phyloP scores from a whole-genome alignment of 2,329 filamentous ascomycete species.

The Colletotrichum camelliae region DNA sequence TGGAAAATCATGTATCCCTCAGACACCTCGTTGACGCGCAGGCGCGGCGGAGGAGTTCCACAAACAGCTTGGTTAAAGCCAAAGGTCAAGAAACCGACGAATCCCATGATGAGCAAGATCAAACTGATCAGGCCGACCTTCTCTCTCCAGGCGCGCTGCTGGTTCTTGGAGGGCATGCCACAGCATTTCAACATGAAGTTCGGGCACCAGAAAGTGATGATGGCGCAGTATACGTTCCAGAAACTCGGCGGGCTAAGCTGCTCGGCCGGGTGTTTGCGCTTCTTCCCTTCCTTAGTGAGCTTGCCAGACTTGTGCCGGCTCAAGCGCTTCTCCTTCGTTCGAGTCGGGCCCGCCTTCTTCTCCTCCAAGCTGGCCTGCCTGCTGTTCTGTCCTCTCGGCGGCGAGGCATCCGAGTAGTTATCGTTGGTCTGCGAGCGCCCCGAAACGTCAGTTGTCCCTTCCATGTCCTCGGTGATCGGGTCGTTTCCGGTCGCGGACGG shows the following conservation, averaged over 20 bases:
- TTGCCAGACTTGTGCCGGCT: conserved; percentile 61
- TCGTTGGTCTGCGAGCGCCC: conserved; percentile 46
- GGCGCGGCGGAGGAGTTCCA: conserved; percentile 70
- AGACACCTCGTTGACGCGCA: conserved; percentile 83
- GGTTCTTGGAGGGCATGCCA: conserved; percentile 82
- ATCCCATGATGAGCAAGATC: conserved; percentile 84
- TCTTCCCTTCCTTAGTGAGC: conserved; percentile 64
- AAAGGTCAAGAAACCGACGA: conserved; percentile 95
- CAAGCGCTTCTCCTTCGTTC: conserved; percentile 39
- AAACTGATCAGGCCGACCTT: conserved; percentile 98
- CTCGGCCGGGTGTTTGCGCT: conserved; percentile 61
- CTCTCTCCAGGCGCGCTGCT: conserved; percentile 93
- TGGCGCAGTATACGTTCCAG: conserved; percentile 95
- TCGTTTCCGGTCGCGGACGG: conserved; percentile 95
- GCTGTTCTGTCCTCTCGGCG: conserved; percentile 34
- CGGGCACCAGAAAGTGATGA: conserved; percentile 94
- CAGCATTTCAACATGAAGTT: conserved; percentile 85
- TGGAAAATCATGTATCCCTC: conserved; percentile 95
- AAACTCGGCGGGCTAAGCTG: conserved; percentile 80
- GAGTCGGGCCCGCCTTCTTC: conserved; percentile 38
- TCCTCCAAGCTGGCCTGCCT: conserved; percentile 37
- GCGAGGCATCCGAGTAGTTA: conserved; percentile 46
- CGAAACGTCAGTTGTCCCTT: conserved; percentile 65
- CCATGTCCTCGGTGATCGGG: conserved; percentile 80
- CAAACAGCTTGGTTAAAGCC: conserved; percentile 94